Evolutionary conservation across 2,329 filamentous ascomycete species (phyloP).

Genomic region (Apiospora sp.): DNA sequence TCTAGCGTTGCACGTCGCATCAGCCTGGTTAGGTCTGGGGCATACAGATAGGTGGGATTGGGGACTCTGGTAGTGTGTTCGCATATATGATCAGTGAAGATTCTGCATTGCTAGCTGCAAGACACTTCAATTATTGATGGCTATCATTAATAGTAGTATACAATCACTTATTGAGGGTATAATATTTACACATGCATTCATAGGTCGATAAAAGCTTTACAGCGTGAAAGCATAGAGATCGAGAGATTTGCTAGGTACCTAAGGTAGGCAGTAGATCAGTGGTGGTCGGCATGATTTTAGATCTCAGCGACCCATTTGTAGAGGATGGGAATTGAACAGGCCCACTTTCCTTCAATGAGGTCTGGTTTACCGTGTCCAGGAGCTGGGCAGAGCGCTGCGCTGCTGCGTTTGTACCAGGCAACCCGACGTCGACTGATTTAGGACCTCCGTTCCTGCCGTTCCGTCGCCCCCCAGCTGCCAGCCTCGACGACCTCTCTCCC

Average conservation of each 20-base stretch:
- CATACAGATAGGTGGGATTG: constrained; percentile 9
- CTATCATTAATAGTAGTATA: background rate
- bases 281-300: constrained; percentile 13
- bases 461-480: background rate
- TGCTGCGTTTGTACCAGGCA: too few species aligned
- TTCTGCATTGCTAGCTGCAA: background rate
- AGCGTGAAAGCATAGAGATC: background rate
- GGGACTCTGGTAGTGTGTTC: constrained; percentile 8
- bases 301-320: constrained; percentile 11
- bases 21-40: constrained; percentile 8
- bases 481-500: constrained; percentile 9
- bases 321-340: background rate
- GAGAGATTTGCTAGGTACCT: constrained; percentile 5
- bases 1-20: background rate
- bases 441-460: constrained; percentile 20
- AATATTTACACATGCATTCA: background rate
- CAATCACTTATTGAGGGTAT: too few species aligned
- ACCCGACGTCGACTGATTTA: background rate
- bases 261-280: background rate
- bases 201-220: background rate
- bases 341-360: constrained; percentile 1
- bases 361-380: constrained; percentile 19
- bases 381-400: too few species aligned
- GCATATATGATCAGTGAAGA: background rate
- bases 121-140: background rate